Base-by-base conservation (phyloP, 2,329 filamentous ascomycete species). In the Gliomastix tumulicola region DNA sequence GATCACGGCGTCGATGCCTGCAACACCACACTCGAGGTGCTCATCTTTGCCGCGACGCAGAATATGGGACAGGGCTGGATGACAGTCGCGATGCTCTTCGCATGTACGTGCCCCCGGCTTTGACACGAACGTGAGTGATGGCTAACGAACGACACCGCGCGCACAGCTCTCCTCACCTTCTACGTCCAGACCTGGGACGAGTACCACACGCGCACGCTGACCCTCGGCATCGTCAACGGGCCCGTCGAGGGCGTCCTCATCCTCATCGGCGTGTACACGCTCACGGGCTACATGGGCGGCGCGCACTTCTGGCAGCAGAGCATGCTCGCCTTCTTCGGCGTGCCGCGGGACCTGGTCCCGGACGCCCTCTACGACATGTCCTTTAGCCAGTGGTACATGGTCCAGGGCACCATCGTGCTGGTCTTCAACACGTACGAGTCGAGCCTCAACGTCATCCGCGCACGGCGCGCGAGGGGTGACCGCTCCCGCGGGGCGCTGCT, bases 101-200 rank as follows among this genome's bases (percentile, higher is more conserved):
- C 83, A 48, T 82, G 85, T 88, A 67, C 44, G 78, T 62, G 22
- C 12, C 16, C 18, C 15, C 21, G 15, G 7, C 15, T 4, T 7
- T 20, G 8, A 8, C 17, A 17, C 13, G n/a, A 28, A 15, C 16
- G 9, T 21, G 33, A 8, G 3, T 19, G 21, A 20, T 28, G 16
- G 22, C 37, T 31, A 12, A 25, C 28, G 7, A 9, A 30, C n/a
- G 17, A 11, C 8, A 15, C n/a, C n/a, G n/a, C n/a, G n/a, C n/a
- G n/a, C n/a, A n/a, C 42, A 88, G 83, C 85, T 7, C 78, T 90
- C 41, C 70, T 94, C 50, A 96, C 92, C n/a, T 98, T 98, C 62
- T 97, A 97, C 60, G 84, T 97, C 30, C 92, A 97, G 60, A 97
- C 92, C 22, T 98, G 92, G 92, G 92, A 98, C 55, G 92, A 97